Conservation (phyloP, 2,329 filamentous ascomycete genomes). For the Trichoderma simmonsii region DNA sequence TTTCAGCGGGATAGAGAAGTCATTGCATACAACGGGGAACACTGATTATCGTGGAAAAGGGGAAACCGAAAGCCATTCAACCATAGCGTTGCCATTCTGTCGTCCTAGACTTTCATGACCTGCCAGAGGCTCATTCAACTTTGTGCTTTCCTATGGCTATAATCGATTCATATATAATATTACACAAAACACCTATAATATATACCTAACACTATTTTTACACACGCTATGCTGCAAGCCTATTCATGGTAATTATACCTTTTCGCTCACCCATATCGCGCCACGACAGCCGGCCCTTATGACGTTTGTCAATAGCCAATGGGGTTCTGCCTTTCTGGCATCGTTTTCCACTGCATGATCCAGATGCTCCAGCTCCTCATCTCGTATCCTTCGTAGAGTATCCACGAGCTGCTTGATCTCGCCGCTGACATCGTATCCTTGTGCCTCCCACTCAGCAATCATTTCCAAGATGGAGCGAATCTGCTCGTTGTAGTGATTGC, state of each 20-base stretch:
- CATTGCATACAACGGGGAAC: neutral
- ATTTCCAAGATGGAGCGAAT: conserved; percentile 79
- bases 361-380: conserved; percentile 95
- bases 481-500: conserved; percentile 91
- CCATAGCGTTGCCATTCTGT: neutral
- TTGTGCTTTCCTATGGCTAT: neutral
- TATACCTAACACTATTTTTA: neutral
- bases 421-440: conserved; percentile 75
- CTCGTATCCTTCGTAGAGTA: conserved; percentile 78
- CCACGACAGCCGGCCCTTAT: conserved; percentile 88
- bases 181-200: neutral
- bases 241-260: conserved; percentile 45
- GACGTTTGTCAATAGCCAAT: conserved; percentile 81
- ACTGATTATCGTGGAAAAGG: neutral
- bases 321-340: conserved; percentile 82
- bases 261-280: conserved; percentile 89
- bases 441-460: conserved; percentile 68
- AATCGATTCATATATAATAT: neutral
- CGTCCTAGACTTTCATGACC: neutral
- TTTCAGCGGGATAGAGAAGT: conserved; percentile 9
- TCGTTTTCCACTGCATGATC: conserved; percentile 94
- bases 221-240: neutral
- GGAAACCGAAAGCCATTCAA: neutral
- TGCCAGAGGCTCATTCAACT: neutral
- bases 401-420: conserved; percentile 71